A percentile compares a stretch with the other conserved stretches of the same genome.
phyloP scores from a whole-genome alignment of 257 asterid genomes.

The Euphrasia confusa region DNA sequence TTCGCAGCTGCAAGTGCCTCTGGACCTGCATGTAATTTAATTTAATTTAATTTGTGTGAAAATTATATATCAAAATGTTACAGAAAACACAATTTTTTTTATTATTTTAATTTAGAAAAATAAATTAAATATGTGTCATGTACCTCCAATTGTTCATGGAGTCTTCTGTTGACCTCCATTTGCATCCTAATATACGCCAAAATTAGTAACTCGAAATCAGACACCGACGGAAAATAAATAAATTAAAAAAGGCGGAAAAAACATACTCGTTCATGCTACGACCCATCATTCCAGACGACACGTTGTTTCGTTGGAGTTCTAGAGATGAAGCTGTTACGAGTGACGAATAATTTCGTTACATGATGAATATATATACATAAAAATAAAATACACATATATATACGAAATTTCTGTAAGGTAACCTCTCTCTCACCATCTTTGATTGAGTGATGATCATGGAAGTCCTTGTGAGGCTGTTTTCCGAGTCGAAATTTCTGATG shows the following conservation, averaged over 20 bases:
- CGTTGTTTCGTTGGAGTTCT: constrained; percentile 76
- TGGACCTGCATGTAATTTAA: constrained; percentile 51
- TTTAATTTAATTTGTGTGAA: too few species aligned
- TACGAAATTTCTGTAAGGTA: not conserved
- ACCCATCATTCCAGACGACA: constrained; percentile 83
- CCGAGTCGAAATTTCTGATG: constrained; percentile 96
- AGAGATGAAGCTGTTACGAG: constrained; percentile 60
- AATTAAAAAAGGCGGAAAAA: too few species aligned
- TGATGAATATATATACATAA: too few species aligned
- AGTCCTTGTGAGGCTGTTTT: constrained; percentile 98
- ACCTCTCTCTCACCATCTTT: constrained; percentile 74
- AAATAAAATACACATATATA: too few species aligned
- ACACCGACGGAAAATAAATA: too few species aligned
- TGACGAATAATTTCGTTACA: not conserved
- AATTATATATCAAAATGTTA: too few species aligned
- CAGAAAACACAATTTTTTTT: not conserved
- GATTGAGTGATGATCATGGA: constrained; percentile 69
- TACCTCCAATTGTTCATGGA: constrained; percentile 95
- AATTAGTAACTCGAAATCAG: constrained; percentile 34
- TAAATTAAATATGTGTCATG: not conserved
- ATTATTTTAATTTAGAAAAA: not conserved
- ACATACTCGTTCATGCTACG: constrained; percentile 94
- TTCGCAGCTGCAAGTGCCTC: constrained; percentile 90
- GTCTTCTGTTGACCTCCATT: constrained; percentile 95
- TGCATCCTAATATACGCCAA: constrained; percentile 68